These are phyloP conservation scores for Bacidia gigantensis DNA, from an alignment of 495 filamentous ascomycete species.

Conservation along the genomic window DNA sequence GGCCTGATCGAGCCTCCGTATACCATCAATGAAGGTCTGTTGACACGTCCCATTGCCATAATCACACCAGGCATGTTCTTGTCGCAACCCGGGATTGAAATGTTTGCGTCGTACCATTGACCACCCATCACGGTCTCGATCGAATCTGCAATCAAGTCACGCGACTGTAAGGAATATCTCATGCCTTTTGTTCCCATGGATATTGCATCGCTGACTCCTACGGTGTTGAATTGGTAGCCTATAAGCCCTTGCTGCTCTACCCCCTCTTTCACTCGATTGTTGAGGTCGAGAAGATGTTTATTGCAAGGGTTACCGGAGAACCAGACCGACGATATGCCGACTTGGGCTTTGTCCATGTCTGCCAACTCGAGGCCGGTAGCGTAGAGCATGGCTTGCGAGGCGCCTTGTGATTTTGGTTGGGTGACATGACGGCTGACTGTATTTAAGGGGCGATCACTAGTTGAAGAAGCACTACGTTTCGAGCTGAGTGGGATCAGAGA, in stretches of 20 bases:
- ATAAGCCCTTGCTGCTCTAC: slow-evolving; percentile 69
- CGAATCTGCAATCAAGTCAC: slow-evolving; percentile 92
- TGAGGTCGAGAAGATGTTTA: slow-evolving; percentile 92
- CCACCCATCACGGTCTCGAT: slow-evolving; percentile 98
- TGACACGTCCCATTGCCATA: slow-evolving; percentile 94
- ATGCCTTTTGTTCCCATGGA: slow-evolving; percentile 60
- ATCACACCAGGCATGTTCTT: slow-evolving; percentile 99
- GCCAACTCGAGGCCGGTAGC: slow-evolving; percentile 71
- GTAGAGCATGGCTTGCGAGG: slow-evolving; percentile 98
- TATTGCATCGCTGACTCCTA: slow-evolving; percentile 68
- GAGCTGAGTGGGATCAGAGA: not conserved
- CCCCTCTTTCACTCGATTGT: slow-evolving; percentile 66
- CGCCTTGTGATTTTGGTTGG: slow-evolving; percentile 92
- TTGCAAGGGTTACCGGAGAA: slow-evolving; percentile 86
- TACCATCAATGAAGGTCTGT: slow-evolving; percentile 89
- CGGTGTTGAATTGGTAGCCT: slow-evolving; percentile 91
- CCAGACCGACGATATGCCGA: slow-evolving; percentile 85
- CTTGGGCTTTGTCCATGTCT: slow-evolving; percentile 88
- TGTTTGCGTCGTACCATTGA: slow-evolving; percentile 98
- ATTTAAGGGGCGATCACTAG: slow-evolving; percentile 43
- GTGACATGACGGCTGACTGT: slow-evolving; percentile 72
- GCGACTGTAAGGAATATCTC: slow-evolving; percentile 85
- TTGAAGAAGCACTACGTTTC: slow-evolving; percentile 25
- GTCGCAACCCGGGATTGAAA: slow-evolving; percentile 96
- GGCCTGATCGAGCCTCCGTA: slow-evolving; percentile 93